Percentiles rank a stretch among this genome's conserved stretches.
Evolutionary conservation across 108 stramenopile species (phyloP).

Genomic region (Cyclostephanos invisitatus): DNA sequence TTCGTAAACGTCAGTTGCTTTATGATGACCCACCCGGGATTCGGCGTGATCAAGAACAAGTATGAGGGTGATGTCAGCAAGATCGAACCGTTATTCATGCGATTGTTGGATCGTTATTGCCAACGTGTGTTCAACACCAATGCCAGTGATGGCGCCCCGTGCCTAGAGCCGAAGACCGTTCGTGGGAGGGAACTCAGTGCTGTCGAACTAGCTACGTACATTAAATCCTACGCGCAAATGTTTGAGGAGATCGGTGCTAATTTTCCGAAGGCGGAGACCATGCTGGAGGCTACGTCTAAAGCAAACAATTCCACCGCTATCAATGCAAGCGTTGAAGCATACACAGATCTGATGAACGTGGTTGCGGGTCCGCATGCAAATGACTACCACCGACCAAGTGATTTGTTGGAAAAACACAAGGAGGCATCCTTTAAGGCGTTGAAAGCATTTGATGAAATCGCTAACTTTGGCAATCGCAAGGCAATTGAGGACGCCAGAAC

Average conservation of each 20-base stretch:
- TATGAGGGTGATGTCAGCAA: slow-evolving; percentile 86
- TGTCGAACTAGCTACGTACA: slow-evolving; percentile 88
- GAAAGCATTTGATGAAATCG: slow-evolving; percentile 82
- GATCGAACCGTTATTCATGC: slow-evolving; percentile 84
- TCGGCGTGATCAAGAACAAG: slow-evolving; percentile 92
- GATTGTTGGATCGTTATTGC: slow-evolving; percentile 90
- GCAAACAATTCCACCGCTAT: slow-evolving; percentile 95
- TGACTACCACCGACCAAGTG: slow-evolving; percentile 76
- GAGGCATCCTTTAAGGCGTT: slow-evolving; percentile 54
- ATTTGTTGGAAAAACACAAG: slow-evolving; percentile 74
- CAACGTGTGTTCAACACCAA: slow-evolving; percentile 79
- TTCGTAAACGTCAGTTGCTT: slow-evolving; percentile 90
- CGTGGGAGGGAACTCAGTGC: slow-evolving; percentile 88
- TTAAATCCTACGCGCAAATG: slow-evolving; percentile 91
- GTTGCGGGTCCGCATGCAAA: slow-evolving; percentile 75
- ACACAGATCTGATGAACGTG: slow-evolving; percentile 89
- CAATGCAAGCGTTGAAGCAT: slow-evolving; percentile 70
- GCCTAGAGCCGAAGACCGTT: slow-evolving; percentile 80
- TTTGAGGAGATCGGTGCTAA: slow-evolving; percentile 85
- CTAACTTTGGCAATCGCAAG: slow-evolving; percentile 89
- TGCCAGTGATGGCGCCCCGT: slow-evolving; percentile 55
- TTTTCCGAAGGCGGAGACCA: slow-evolving; percentile 94
- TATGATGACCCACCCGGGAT: slow-evolving; percentile 96
- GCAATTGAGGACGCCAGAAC: slow-evolving; percentile 70
- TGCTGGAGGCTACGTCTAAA: slow-evolving; percentile 95